Evolutionary conservation across 164 flowering plant species (phyloP).

Genomic region (Berberis thunbergii): DNA sequence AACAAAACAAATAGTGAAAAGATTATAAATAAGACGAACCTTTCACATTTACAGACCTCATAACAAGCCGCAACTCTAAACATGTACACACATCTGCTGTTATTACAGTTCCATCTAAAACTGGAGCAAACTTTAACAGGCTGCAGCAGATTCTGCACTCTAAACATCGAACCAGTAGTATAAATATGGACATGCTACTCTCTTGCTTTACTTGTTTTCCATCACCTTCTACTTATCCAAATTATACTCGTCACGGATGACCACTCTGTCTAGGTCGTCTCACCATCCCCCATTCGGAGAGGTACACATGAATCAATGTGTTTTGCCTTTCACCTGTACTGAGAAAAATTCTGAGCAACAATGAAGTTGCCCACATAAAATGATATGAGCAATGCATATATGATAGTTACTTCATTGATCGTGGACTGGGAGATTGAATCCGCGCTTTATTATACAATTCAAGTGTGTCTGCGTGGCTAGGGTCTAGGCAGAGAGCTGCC

Average conservation of each 20-base stretch:
- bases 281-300: background rate
- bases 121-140: background rate
- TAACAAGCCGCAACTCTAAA: background rate
- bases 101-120: background rate
- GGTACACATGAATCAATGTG: background rate
- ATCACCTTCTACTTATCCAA: background rate
- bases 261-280: background rate
- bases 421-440: slow-evolving; percentile 19
- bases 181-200: background rate
- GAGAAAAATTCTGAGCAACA: background rate
- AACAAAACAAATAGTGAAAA: background rate
- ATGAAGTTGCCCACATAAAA: background rate
- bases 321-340: background rate
- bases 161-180: background rate
- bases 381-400: background rate
- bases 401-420: background rate
- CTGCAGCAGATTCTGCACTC: background rate
- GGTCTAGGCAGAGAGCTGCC: slow-evolving; percentile 88
- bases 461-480: slow-evolving; percentile 49
- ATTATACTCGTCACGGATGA: background rate
- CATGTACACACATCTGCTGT: background rate
- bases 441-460: slow-evolving; percentile 47
- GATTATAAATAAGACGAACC: background rate
- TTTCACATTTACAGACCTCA: background rate
- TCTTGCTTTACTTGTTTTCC: background rate